A percentile compares a stretch with the other conserved stretches of the same genome.
phyloP scores from a whole-genome alignment of 495 filamentous ascomycete genomes.

The Xylaria telfairii region DNA sequence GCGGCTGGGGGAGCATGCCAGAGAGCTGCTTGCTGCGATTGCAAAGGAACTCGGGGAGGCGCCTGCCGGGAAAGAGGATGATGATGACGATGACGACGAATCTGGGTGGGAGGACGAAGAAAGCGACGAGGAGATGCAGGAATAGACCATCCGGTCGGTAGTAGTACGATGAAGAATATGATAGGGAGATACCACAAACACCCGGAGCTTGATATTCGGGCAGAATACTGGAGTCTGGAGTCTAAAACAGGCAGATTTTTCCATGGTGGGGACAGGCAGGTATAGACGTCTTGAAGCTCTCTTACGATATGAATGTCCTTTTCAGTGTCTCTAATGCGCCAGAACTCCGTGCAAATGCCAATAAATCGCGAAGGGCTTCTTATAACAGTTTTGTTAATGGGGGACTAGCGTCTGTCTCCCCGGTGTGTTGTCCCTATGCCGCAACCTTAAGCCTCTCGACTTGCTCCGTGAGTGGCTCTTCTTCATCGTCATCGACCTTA shows the following conservation, averaged over 20 bases:
- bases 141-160: constrained; percentile 26
- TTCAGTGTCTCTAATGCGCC: constrained; percentile 31
- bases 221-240: constrained; percentile 36
- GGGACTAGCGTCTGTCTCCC: constrained; percentile 6
- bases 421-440: constrained; percentile 26
- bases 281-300: constrained; percentile 22
- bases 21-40: constrained; percentile 63
- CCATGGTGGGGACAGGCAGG: constrained; percentile 13
- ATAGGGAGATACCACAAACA: constrained; percentile 37
- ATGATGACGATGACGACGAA: constrained; percentile 52
- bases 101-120: constrained; percentile 56
- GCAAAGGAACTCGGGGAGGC: constrained; percentile 61
- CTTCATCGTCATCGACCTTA: constrained; percentile 76
- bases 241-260: constrained; percentile 30
- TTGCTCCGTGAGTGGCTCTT: constrained; percentile 59
- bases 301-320: constrained; percentile 18
- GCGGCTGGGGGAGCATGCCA: constrained; percentile 67
- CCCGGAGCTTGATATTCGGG: constrained; percentile 29
- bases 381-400: background rate
- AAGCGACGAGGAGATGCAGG: constrained; percentile 50
- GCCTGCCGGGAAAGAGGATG: constrained; percentile 53
- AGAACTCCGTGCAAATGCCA: constrained; percentile 38
- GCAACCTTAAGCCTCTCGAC: constrained; percentile 72
- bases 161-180: constrained; percentile 28
- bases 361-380: constrained; percentile 4